Conservation (phyloP, 305 asterid species). For the Andrographis paniculata region DNA sequence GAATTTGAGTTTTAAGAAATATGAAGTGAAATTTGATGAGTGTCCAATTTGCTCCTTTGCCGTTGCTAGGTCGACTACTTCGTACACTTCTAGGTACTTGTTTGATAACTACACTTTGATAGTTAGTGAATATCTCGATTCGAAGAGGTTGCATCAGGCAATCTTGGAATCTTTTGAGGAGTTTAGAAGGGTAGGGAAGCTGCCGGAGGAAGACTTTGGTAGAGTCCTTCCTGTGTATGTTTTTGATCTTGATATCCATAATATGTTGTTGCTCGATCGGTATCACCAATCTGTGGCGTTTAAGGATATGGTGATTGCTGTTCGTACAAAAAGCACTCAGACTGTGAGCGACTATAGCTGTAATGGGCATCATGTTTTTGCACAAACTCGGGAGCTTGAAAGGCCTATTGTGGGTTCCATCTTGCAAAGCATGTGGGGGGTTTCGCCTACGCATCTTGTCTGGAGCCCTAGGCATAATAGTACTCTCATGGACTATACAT, state of each 20-base stretch:
- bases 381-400: constrained; percentile 70
- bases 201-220: constrained; percentile 71
- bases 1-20: constrained; percentile 61
- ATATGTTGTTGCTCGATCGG: constrained; percentile 69
- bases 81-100: constrained; percentile 87
- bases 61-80: constrained; percentile 66
- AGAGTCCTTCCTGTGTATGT: constrained; percentile 78
- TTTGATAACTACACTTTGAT: constrained; percentile 85
- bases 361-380: constrained; percentile 77
- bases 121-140: constrained; percentile 86
- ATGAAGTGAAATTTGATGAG: constrained; percentile 52
- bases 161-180: constrained; percentile 54
- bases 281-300: constrained; percentile 88
- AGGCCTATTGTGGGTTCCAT: constrained; percentile 89
- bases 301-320: constrained; percentile 88
- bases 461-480: constrained; percentile 90
- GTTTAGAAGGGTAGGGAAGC: constrained; percentile 53
- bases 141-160: constrained; percentile 73
- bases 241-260: constrained; percentile 65
- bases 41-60: constrained; percentile 83
- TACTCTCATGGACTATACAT: constrained; percentile 75
- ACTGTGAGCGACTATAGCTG: constrained; percentile 88
- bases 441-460: constrained; percentile 75
- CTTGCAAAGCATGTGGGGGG: constrained; percentile 96
- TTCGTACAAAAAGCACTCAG: constrained; percentile 76